Base-by-base conservation (phyloP, 1,284 basidiomycete genomes). In the Cutaneotrichosporon cutaneum region DNA sequence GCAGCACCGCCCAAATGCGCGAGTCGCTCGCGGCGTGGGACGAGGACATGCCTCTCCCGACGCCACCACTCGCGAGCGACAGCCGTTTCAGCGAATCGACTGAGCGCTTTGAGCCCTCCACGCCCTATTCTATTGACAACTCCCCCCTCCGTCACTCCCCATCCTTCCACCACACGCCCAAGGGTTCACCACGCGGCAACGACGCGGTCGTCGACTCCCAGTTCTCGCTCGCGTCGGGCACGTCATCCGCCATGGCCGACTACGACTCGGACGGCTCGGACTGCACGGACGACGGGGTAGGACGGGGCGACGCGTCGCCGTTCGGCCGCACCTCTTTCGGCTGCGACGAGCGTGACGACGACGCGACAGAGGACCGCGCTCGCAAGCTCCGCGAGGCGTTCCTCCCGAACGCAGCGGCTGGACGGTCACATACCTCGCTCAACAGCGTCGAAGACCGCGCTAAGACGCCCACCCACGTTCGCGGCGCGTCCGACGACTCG, bases 241-340 rank as follows among this genome's bases (percentile, higher is more conserved):
- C 52, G 16, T n/a, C 48, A 16, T 51, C 48, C 18, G 52, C 52
- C 4, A 36, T 35, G 33, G 35, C 52, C 21, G 52, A 39, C 33
- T 54, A 54, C 22, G 52, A 54, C 22, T 54, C 52, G 35, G 52
- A 54, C 32, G 30, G 32, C 22, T 39, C 45, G 4, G 45, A 48
- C 26, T 22, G 11, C 2, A 5, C 45, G n/a, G 39, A 42, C 39
- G 18, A 24, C 45, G 27, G 26, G 16, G 18, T 51, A 5, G n/a
- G n/a, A n/a, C 11, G 11, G 7, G 51, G 51, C 48, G 52, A 54
- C 6, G 52, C 35, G 14, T 26, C 33, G 16, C 48, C 60, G 2
- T 61, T 61, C 13, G 54, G 55, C 4, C 55, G 55, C 18, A 24
- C 26, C 18, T 61, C 60, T 30, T 61, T 61, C 27, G 60, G 60